These are phyloP conservation scores for Colletotrichum cuscutae DNA, from an alignment of 2,329 filamentous ascomycete genomes.

Conservation along the genomic window DNA sequence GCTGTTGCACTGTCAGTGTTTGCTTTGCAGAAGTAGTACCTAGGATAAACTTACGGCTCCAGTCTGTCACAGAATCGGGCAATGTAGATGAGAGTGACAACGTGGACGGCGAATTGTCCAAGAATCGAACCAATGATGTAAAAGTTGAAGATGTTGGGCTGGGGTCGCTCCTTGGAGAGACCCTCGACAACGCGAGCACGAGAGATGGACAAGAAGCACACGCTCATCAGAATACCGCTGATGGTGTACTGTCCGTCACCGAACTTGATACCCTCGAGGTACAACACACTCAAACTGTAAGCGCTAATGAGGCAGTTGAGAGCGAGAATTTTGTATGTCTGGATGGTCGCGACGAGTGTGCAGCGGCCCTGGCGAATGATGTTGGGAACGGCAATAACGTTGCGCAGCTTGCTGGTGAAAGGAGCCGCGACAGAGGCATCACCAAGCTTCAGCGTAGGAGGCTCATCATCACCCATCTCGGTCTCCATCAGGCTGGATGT, in stretches of 20 bases:
- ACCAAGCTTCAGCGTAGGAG: slow-evolving; percentile 94
- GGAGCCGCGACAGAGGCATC: slow-evolving; percentile 97
- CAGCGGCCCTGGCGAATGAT: slow-evolving; percentile 98
- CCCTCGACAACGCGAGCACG: slow-evolving; percentile 95
- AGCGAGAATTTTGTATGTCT: slow-evolving; percentile 99
- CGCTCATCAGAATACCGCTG: slow-evolving; percentile 99
- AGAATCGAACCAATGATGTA: slow-evolving; percentile 99
- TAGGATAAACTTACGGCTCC: slow-evolving; percentile 75
- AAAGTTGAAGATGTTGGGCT: slow-evolving; percentile 98
- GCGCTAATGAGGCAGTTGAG: slow-evolving; percentile 98
- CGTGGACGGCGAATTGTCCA: slow-evolving; percentile 96
- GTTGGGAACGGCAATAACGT: slow-evolving; percentile 96
- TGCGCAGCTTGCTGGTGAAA: slow-evolving; percentile 96
- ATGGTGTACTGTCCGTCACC: slow-evolving; percentile 98
- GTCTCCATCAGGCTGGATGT: slow-evolving; percentile 89
- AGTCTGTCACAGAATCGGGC: slow-evolving; percentile 87
- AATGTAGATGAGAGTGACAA: slow-evolving; percentile 92
- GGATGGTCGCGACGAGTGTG: slow-evolving; percentile 96
- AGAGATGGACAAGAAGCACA: slow-evolving; percentile 99
- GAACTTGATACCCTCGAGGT: slow-evolving; percentile 98
- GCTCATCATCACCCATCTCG: slow-evolving; percentile 88
- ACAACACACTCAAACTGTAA: slow-evolving; percentile 95
- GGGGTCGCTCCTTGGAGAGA: slow-evolving; percentile 94
- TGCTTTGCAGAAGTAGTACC: background rate
- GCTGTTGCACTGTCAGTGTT: slow-evolving; percentile 46